Evolutionary conservation across 139 green algal species (phyloP), one percentile per base, ranked within the genome.

Genomic region (Ulvella scutata): DNA sequence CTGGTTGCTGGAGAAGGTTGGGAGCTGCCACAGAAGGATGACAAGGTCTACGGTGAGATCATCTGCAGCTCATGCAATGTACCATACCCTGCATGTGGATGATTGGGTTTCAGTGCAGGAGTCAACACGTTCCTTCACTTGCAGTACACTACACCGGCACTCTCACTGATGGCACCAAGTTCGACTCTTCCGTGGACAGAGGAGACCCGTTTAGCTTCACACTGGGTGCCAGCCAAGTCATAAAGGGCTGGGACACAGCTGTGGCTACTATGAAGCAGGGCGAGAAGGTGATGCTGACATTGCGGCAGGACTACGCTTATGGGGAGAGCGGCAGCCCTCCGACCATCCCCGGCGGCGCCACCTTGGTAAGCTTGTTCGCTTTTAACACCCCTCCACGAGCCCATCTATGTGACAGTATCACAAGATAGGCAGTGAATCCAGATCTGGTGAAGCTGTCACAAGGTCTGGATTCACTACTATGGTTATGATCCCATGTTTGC

Each of bases 71-170:
- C n/a, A n/a, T n/a, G n/a, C n/a, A n/a, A n/a, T n/a, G n/a, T n/a
- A n/a, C n/a, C n/a, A 59, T 59, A 13, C 13, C 13, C 13, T 59
- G 40, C 40, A 59, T 17, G 17, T 59, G 40, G 13, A 59, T 26
- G 13, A 17, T 17, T 59, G 40, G 40, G 13, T 59, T 26, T 59
- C 13, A 59, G 17, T 26, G 40, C 40, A 59, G 13, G 40, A 17
- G 13, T 13, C 17, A 17, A 59, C 40, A 59, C 13, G 13, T 59
- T 13, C 40, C 17, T 59, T 13, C 40, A 17, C 40, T 59, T 80
- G 61, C 84, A 93, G 94, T 99, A 33, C 95, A 99, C 83, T 99
- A 99, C 77, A 86, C 88, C 13, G 95, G 95, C 38, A 97, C 92
- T 0, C 85, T 99, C n/a, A 38, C 87, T 26, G 89, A 97, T 67